Evolutionary conservation across 495 filamentous ascomycete species (phyloP), one percentile per base, ranked within the genome.

Genomic region (Hypoxylon rickii): DNA sequence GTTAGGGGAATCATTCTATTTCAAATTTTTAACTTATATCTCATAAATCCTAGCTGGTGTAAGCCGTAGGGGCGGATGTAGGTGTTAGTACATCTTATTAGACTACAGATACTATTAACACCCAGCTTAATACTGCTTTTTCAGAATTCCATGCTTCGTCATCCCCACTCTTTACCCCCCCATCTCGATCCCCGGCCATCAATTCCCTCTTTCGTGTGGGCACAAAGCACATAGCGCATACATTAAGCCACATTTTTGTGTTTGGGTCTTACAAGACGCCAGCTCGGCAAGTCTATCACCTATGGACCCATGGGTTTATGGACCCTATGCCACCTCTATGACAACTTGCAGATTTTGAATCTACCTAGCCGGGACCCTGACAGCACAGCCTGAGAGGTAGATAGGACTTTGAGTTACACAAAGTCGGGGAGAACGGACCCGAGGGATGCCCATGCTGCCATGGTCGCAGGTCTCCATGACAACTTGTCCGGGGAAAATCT

Each of bases 151-250:
- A 68, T 68, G 37, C 39, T 61, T 32, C 33, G 17, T 26, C 4
- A 29, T 29, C 24, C 24, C 24, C 24, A 29, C 24, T 29, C 24
- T 10, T 4, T 10, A 4, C 22, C 55, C 53, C 59, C 39, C 34
- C 55, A 64, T 66, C 66, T 55, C 48, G 66, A 69, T 66, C 60
- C 48, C 34, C 36, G 43, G 18, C 45, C 24, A 61, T 58, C 55
- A 21, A 36, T 63, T 56, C 44, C 29, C 42, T 37, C 44, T 49
- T 29, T 36, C 3, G 7, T 7, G 32, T 34, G 7, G n/a, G 15
- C 39, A 12, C 44, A 34, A 58, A 49, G 56, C 59, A 52, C 55
- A 51, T 38, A 50, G 37, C 31, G 50, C 21, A 8, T 42, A 61
- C 51, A 62, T 46, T 52, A 29, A 61, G 51, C 51, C 58, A 56